phyloP scores from a whole-genome alignment of 208 protist genomes.

The Leishmania amazonensis region DNA sequence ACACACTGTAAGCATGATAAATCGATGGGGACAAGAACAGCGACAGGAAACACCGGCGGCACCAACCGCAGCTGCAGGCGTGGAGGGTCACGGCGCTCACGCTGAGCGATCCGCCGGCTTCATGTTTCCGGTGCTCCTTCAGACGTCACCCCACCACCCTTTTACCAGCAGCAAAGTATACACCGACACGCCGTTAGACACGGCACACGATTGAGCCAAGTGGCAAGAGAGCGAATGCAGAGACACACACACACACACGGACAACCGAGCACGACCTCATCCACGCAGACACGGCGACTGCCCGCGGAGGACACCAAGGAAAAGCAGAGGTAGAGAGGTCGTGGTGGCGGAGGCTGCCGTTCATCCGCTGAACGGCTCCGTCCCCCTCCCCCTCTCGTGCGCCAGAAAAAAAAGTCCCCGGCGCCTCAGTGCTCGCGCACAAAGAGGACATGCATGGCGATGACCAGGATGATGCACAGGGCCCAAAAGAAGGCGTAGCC shows the following conservation, averaged over 20 bases:
- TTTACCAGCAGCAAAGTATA: background rate
- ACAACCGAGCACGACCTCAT: background rate
- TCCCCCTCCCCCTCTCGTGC: background rate
- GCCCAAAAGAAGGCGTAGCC: conserved; percentile 79
- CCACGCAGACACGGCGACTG: background rate
- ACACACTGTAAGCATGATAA: background rate
- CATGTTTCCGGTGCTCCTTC: background rate
- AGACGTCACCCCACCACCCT: background rate
- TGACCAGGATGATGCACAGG: conserved; percentile 50
- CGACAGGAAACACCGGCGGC: background rate
- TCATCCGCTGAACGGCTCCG: background rate
- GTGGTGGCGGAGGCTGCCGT: too few relatives aligned
- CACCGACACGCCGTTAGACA: background rate
- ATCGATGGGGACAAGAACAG: background rate
- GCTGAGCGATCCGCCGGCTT: background rate
- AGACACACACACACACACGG: background rate
- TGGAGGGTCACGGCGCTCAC: background rate
- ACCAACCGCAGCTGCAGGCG: background rate
- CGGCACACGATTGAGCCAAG: too few relatives aligned
- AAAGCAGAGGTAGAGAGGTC: background rate
- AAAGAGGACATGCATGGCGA: conserved; percentile 70
- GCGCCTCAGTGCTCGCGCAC: conserved; percentile 22
- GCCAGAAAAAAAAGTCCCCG: background rate
- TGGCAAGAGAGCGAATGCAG: background rate
- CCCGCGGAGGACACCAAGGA: background rate